Evolutionary conservation across 176 grass and related monocot species (phyloP), one percentile per base, ranked within the genome.

Genomic region (Triticum turgidum): DNA sequence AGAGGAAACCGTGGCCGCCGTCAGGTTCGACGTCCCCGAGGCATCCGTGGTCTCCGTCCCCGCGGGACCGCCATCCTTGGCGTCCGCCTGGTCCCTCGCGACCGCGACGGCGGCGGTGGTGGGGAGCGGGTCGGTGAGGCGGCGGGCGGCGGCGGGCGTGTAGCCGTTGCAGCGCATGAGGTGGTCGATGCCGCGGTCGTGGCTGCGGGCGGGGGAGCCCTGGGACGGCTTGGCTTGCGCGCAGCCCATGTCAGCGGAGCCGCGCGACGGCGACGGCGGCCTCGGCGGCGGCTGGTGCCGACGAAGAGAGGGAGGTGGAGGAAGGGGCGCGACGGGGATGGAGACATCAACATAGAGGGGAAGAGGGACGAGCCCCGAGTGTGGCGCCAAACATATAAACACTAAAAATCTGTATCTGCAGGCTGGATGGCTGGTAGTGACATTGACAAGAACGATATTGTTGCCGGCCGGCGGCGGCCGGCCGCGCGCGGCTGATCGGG

Each of bases 261-360:
- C 18, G 12, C 84, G 11, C 12, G 13, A 6, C 58, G n/a, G 45
- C 64, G 35, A 44, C 39, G 18, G 14, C 58, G 21, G 44, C 76
- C 51, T 18, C 52, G 32, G 25, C 61, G 58, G 1, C 66, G 37
- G 79, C 52, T 84, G 21, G 34, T 49, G 65, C 9, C 25, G 68
- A 33, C 44, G 73, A 76, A 21, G 68, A 66, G 47, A 65, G 33
- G 78, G 44, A 80, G 47, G 59, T 44, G 73, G 44, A 77, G 62
- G 65, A 83, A 64, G 44, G 25, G 59, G 56, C 29, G 63, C 29
- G 79, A 56, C 77, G 62, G 18, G 59, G 72, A 79, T 9, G 81
- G 82, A 87, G 87, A 89, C 87, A 89, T 87, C n/a, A 82, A 94
- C 72, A 45, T 83, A 76, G 62, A 63, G n/a, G 59, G 68, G 65